Conservation (phyloP, 768 basidiomycete species). For the Auricularia heimuer region DNA sequence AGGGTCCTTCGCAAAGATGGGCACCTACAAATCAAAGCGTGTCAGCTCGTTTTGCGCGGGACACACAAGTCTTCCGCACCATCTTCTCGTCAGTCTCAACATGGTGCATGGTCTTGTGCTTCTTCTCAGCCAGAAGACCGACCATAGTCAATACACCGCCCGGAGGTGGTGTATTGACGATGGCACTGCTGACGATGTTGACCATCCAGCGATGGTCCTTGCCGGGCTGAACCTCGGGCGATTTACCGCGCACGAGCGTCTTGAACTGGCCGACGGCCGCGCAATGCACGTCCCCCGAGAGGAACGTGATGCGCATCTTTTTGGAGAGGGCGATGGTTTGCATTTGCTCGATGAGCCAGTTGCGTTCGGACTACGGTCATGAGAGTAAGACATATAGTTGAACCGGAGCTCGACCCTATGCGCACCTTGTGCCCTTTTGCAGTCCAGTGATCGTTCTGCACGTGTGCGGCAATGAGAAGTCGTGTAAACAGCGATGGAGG, state of each 20-base stretch:
- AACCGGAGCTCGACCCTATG: background rate
- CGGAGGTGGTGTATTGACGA: constrained; percentile 95
- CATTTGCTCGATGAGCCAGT: constrained; percentile 72
- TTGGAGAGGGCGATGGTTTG: constrained; percentile 60
- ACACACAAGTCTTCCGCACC: constrained; percentile 35
- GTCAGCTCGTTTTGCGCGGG: too few relatives aligned
- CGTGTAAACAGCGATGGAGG: background rate
- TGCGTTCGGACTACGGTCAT: constrained; percentile 67
- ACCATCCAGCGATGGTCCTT: constrained; percentile 83
- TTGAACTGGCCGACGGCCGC: constrained; percentile 75
- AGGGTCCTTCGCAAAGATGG: constrained; percentile 67
- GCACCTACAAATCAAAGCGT: constrained; percentile 36
- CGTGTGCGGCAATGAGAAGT: background rate
- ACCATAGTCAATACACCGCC: constrained; percentile 69
- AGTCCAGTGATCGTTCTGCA: constrained; percentile 88
- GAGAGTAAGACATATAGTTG: background rate
- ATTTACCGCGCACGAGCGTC: constrained; percentile 45
- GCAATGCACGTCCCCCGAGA: constrained; percentile 92
- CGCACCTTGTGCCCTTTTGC: constrained; percentile 64
- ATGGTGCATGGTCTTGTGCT: constrained; percentile 78
- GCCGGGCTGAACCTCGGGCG: constrained; percentile 37
- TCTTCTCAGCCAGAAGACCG: constrained; percentile 59
- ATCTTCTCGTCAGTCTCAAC: constrained; percentile 79
- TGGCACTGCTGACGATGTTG: constrained; percentile 82
- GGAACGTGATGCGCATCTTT: constrained; percentile 66